These are phyloP conservation scores for Lindgomyces ingoldianus DNA, from an alignment of 495 filamentous ascomycete species.

Conservation along the genomic window DNA sequence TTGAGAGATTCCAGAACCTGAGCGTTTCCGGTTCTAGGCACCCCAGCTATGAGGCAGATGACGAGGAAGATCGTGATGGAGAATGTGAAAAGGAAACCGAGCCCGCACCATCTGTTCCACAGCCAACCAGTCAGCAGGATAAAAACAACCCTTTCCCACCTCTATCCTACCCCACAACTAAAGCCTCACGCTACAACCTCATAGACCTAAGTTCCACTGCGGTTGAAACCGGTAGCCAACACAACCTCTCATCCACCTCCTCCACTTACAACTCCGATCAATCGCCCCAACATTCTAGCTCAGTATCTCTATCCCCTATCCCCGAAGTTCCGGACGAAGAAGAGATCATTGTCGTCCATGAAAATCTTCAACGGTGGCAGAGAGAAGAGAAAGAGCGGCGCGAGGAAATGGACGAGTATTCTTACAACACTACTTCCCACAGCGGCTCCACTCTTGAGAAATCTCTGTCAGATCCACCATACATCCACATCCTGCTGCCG, in stretches of 20 bases:
- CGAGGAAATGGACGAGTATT: neutral
- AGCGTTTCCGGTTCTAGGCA: too few species aligned
- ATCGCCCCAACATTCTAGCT: neutral
- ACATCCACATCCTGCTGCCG: conserved; percentile 1
- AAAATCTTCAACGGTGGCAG: too few species aligned
- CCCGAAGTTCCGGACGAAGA: too few species aligned
- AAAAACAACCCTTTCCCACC: neutral
- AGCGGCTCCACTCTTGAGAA: too few species aligned
- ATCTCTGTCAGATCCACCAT: neutral
- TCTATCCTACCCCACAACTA: neutral
- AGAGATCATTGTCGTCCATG: too few species aligned
- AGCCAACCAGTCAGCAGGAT: too few species aligned
- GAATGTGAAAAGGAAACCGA: too few species aligned
- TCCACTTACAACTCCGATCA: neutral
- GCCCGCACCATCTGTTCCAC: too few species aligned
- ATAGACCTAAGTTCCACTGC: neutral
- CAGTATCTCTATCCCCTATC: neutral
- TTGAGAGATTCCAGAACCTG: too few species aligned
- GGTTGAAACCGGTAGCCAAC: neutral
- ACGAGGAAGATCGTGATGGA: too few species aligned
- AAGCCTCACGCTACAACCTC: neutral
- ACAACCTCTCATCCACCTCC: neutral
- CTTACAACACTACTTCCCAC: neutral
- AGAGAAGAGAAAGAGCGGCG: too few species aligned
- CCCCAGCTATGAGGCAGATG: too few species aligned